These are phyloP conservation scores for Geranium brycei DNA, from an alignment of 345 rosid genomes.

Conservation along the genomic window DNA sequence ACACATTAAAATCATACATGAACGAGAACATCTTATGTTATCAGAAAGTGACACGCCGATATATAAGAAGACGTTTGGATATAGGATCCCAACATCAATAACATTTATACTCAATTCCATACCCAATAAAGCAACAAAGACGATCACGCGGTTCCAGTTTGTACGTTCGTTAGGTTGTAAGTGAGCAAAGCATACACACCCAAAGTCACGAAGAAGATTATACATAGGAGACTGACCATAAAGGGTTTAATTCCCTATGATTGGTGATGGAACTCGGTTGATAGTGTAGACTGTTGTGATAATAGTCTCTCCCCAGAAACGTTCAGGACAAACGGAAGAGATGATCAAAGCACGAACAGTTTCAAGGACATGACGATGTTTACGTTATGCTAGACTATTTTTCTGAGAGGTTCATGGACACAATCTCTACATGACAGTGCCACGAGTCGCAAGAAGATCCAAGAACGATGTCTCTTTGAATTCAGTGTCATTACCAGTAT, in stretches of 20 bases:
- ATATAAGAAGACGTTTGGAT: neutral
- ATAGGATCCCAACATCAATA: slow-evolving; percentile 4
- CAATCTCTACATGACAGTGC: too few relatives aligned
- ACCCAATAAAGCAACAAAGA: slow-evolving; percentile 4
- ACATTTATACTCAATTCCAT: slow-evolving; percentile 1
- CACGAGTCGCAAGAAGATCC: too few relatives aligned
- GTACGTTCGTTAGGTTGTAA: neutral
- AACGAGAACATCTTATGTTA: slow-evolving; percentile 1
- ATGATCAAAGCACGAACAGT: neutral
- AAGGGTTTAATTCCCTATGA: neutral
- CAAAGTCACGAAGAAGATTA: neutral
- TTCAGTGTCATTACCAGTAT: too few relatives aligned
- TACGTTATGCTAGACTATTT: too few relatives aligned
- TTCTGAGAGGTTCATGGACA: too few relatives aligned
- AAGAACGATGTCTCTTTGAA: too few relatives aligned
- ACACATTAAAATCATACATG: neutral
- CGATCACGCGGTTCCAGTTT: slow-evolving; percentile 1
- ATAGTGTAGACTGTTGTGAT: too few relatives aligned
- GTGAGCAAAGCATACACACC: neutral
- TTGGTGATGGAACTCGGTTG: too few relatives aligned
- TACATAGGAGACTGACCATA: neutral
- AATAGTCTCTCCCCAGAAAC: too few relatives aligned
- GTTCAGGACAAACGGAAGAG: slow-evolving; percentile 1
- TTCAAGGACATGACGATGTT: neutral
- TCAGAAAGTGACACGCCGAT: neutral